Evolutionary conservation across 2,329 filamentous ascomycete species (phyloP).

Genomic region (Hymenoscyphus scutula): DNA sequence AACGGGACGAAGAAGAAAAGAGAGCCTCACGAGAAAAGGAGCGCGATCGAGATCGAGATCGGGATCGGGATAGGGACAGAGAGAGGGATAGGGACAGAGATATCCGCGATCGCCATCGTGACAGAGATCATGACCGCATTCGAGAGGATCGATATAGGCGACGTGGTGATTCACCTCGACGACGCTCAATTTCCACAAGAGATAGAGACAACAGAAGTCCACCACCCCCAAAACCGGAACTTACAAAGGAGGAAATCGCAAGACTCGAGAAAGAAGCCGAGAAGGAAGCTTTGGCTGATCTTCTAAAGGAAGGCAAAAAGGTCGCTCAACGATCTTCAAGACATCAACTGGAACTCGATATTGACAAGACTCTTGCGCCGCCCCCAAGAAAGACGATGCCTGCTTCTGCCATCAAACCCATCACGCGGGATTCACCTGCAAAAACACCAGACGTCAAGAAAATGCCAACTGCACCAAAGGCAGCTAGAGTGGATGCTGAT

Average conservation of each 20-base stretch:
- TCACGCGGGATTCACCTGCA: constrained; percentile 30
- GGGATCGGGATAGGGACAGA: constrained; percentile 35
- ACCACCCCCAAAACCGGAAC: constrained; percentile 24
- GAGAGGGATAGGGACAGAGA: constrained; percentile 38
- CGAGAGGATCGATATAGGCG: constrained; percentile 30
- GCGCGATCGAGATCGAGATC: constrained; percentile 35
- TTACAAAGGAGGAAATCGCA: constrained; percentile 36
- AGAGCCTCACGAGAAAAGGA: constrained; percentile 22
- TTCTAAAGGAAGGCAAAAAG: constrained; percentile 36
- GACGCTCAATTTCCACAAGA: constrained; percentile 18
- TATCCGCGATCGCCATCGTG: constrained; percentile 35
- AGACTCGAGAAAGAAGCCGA: constrained; percentile 37
- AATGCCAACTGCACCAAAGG: constrained; percentile 12
- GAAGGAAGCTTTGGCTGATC: constrained; percentile 36
- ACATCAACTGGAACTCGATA: constrained; percentile 35
- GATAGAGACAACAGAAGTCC: constrained; percentile 16
- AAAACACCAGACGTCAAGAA: constrained; percentile 34
- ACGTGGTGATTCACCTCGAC: constrained; percentile 25
- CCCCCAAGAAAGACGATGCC: constrained; percentile 36
- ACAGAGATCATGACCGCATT: constrained; percentile 22
- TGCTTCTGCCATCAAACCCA: constrained; percentile 37
- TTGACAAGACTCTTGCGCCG: constrained; percentile 36
- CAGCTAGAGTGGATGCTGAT: constrained; percentile 20
- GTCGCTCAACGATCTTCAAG: constrained; percentile 31
- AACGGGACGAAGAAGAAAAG: constrained; percentile 20